Base-by-base conservation (phyloP, 192 early-diverging fungal species). In the Coemansia guatemalensis region DNA sequence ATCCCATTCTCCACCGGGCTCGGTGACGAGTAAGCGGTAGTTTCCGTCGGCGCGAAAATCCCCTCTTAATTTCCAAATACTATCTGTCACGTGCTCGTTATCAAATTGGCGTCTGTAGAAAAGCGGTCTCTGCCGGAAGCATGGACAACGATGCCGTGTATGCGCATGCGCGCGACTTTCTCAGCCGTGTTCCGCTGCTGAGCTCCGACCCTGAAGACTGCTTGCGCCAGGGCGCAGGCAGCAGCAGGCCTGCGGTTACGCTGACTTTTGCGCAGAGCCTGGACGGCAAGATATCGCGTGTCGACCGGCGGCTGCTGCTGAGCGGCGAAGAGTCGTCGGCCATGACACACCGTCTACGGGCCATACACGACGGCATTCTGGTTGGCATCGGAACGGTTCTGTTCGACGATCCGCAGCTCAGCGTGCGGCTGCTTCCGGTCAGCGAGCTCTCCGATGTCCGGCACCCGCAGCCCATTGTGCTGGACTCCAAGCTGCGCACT, bases 231-330 rank as follows among this genome's bases (percentile, higher is more conserved):
- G 17, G 22, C 29, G 53, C 64, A 53, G 18, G 26, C 2, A 20
- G 4, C 2, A 20, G 4, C 20, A 48, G 33, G 35, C 52, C 85
- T 86, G 8, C 85, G 68, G 82, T 94, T 9, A 95, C 93, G 0
- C 78, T 97, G 49, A 97, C 95, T 3, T 97, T 82, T 80, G 93
- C 93, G 1, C 95, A 97, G 74, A 90, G 92, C 64, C 80, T 95
- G 24, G 93, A 97, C 73, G 91, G 89, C 49, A 90, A 86, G 62
- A 92, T 97, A 14, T 67, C 83, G 5, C 72, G 55, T 5, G 67
- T 68, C 7, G 81, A 84, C 25, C 72, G 80, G 22, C 90, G 84
- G 58, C 61, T 97, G 7, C 55, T 83, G n/a, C 72, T 97, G 50
- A 92, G 89, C 49, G 84, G 88, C n/a, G 56, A 73, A 5, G 83